phyloP scores from a whole-genome alignment of 2,329 filamentous ascomycete genomes.

The Basipetospora sp. region DNA sequence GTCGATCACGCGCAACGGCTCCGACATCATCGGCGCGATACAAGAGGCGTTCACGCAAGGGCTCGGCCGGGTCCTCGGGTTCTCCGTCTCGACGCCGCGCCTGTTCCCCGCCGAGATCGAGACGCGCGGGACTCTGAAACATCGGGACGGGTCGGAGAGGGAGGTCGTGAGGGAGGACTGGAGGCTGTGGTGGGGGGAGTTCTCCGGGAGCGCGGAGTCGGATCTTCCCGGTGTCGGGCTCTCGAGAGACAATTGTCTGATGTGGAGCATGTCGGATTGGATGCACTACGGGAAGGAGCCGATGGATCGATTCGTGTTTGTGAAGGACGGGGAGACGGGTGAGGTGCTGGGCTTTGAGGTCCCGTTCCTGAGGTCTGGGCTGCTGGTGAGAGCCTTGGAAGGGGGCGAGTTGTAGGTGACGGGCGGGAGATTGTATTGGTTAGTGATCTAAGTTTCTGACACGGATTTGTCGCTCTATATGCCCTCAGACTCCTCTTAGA shows the following conservation, averaged over 20 bases:
- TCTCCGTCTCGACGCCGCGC: conserved; percentile 10
- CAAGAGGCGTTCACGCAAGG: conserved; percentile 12
- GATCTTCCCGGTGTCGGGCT: conserved; percentile 16
- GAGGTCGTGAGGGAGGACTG: conserved; percentile 12
- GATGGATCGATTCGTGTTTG: conserved; percentile 19
- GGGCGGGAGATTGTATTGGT: too few relatives aligned
- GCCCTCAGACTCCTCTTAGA: too few relatives aligned
- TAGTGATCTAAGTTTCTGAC: too few relatives aligned
- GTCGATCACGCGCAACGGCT: conserved; percentile 12
- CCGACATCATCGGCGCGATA: conserved; percentile 12
- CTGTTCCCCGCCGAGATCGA: conserved; percentile 14
- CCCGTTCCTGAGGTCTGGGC: conserved; percentile 18
- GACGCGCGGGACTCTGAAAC: conserved; percentile 5
- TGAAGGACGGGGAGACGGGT: conserved; percentile 12
- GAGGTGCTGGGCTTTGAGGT: conserved; percentile 18
- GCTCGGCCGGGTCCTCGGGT: conserved; percentile 13
- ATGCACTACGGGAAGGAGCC: conserved; percentile 21
- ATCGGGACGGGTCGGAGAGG: conserved; percentile 5
- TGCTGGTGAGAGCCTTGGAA: conserved; percentile 8
- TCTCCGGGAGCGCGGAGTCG: conserved; percentile 8
- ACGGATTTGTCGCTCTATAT: too few relatives aligned
- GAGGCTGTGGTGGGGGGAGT: conserved; percentile 15
- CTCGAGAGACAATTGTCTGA: conserved; percentile 13
- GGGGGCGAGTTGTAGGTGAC: too few relatives aligned
- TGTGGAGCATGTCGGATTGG: conserved; percentile 21